Conservation (phyloP, 345 rosid species). For the Lagerstroemia speciosa region DNA sequence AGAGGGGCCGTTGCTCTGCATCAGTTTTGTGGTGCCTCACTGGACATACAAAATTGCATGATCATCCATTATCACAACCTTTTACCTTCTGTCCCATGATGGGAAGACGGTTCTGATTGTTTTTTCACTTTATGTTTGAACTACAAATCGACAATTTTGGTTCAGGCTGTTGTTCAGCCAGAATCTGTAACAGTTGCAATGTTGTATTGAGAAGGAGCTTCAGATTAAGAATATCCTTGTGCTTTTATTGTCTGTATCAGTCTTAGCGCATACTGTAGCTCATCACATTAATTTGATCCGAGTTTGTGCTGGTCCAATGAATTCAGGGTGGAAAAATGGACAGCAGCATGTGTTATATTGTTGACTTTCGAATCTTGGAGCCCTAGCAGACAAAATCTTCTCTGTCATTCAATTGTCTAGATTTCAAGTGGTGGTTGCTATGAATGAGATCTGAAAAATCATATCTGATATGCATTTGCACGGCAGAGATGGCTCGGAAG, state of each 20-base stretch:
- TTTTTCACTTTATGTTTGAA: neutral
- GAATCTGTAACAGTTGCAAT: neutral
- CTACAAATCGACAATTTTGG: neutral
- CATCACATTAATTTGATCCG: neutral
- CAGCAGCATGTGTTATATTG: no score
- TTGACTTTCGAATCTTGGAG: neutral
- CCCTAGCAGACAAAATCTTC: neutral
- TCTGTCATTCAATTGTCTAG: neutral
- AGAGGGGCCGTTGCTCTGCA: neutral
- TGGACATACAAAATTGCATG: neutral
- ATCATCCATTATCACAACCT: neutral
- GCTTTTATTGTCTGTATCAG: neutral
- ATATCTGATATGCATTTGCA: neutral
- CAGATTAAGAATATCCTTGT: neutral
- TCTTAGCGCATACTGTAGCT: neutral
- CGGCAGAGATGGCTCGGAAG: no score
- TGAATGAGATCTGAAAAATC: neutral
- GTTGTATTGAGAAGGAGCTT: neutral
- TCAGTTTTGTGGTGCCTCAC: neutral
- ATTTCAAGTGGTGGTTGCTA: neutral
- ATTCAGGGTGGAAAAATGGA: neutral
- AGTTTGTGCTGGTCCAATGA: neutral
- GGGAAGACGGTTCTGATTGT: neutral
- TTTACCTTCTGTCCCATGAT: neutral
- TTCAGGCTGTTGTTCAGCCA: neutral